These are phyloP conservation scores for Metschnikowia lunata DNA, from an alignment of 805 yeast species.

Conservation along the genomic window DNA sequence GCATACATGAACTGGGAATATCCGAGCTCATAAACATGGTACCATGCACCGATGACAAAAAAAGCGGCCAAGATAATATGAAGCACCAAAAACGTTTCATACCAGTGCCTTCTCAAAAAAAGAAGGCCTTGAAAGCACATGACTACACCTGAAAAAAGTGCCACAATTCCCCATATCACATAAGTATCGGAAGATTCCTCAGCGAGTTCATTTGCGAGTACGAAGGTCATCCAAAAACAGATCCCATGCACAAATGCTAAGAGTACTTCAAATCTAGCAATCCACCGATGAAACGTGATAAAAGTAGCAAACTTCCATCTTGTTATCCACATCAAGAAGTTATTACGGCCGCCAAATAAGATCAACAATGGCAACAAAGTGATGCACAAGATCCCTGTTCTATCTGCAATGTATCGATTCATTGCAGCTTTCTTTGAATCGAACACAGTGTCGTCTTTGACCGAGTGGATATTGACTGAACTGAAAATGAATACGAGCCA, in stretches of 20 bases:
- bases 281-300: constrained; percentile 16
- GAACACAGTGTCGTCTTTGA: constrained; percentile 8
- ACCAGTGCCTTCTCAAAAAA: constrained; percentile 18
- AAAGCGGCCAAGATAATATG: constrained; percentile 22
- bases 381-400: constrained; percentile 12
- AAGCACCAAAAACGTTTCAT: constrained; percentile 22
- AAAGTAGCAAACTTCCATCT: constrained; percentile 16
- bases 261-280: constrained; percentile 11
- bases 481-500: constrained; percentile 12
- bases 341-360: constrained; percentile 18
- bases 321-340: constrained; percentile 16
- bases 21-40: constrained; percentile 13
- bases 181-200: constrained; percentile 6
- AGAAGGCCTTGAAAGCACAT: constrained; percentile 17
- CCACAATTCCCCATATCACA: constrained; percentile 15
- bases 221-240: constrained; percentile 7
- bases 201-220: constrained; percentile 2
- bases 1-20: constrained; percentile 41
- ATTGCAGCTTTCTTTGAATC: constrained; percentile 2
- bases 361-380: constrained; percentile 13
- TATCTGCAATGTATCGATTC: constrained; percentile 14
- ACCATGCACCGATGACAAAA: constrained; percentile 21
- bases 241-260: constrained; percentile 13
- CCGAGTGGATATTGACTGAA: constrained; percentile 9
- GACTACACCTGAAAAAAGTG: constrained; percentile 9